These are phyloP conservation scores for Darksidea phi DNA, from an alignment of 495 filamentous ascomycete genomes.

Conservation along the genomic window DNA sequence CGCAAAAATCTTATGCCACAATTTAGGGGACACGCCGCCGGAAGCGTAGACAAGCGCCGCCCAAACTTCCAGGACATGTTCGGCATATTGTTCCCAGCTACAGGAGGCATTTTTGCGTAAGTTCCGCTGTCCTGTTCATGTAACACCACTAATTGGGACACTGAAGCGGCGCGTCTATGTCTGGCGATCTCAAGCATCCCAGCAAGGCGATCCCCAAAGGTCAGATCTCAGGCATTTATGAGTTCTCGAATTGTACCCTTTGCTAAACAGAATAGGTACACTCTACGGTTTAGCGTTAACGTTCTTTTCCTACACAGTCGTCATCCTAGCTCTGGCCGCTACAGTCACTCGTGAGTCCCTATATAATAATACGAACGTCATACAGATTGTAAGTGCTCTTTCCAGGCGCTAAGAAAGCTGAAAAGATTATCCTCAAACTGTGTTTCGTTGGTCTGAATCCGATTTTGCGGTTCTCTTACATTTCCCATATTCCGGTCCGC, in stretches of 20 bases:
- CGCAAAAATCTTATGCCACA: constrained; percentile 67
- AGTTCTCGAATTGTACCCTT: too few relatives aligned
- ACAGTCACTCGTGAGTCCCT: constrained; percentile 73
- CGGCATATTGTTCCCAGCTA: constrained; percentile 83
- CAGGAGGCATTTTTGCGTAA: constrained; percentile 68
- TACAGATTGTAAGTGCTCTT: constrained; percentile 59
- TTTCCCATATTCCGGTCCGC: too few relatives aligned
- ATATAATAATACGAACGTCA: constrained; percentile 72
- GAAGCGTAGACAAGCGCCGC: constrained; percentile 62
- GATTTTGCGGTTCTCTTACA: too few relatives aligned
- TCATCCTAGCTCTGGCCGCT: constrained; percentile 78
- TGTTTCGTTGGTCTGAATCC: too few relatives aligned
- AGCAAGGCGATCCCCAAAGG: constrained; percentile 81
- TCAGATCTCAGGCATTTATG: too few relatives aligned
- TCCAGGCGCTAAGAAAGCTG: background rate
- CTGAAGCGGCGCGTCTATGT: constrained; percentile 78
- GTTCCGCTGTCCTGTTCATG: constrained; percentile 34
- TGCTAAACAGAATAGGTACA: too few relatives aligned
- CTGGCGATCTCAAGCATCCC: constrained; percentile 77
- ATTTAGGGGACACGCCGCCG: constrained; percentile 65
- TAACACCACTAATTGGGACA: constrained; percentile 9
- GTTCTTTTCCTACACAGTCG: constrained; percentile 70
- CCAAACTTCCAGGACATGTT: constrained; percentile 83
- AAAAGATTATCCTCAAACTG: too few relatives aligned
- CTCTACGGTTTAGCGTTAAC: constrained; percentile 73